These are phyloP conservation scores for Epichloe amarillans DNA, from an alignment of 2,329 filamentous ascomycete species.

Conservation along the genomic window DNA sequence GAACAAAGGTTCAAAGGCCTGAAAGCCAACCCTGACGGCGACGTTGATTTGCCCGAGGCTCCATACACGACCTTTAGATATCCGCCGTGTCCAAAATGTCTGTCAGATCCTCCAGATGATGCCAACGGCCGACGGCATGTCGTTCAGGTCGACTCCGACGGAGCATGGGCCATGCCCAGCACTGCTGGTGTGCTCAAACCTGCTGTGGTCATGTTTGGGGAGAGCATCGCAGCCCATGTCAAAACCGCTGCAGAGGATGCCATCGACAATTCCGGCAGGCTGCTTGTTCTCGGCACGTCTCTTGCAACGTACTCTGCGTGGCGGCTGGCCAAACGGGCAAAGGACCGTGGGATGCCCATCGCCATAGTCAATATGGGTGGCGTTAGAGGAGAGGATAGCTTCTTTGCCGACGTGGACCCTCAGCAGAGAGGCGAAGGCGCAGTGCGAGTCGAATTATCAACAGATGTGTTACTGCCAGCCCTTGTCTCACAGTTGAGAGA, in stretches of 20 bases:
- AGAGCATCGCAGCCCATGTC: conserved; percentile 58
- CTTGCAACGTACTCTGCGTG: conserved; percentile 93
- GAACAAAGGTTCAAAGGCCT: conserved; percentile 56
- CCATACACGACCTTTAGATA: conserved; percentile 86
- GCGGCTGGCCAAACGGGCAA: conserved; percentile 72
- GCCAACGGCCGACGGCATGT: conserved; percentile 39
- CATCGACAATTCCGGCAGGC: conserved; percentile 59
- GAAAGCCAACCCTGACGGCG: conserved; percentile 83
- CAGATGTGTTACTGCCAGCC: conserved; percentile 42
- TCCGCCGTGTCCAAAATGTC: conserved; percentile 73
- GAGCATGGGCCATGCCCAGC: conserved; percentile 56
- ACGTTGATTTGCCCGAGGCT: conserved; percentile 78
- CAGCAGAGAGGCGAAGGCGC: conserved; percentile 36
- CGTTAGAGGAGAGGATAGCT: conserved; percentile 62
- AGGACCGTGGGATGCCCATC: conserved; percentile 71
- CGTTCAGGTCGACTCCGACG: conserved; percentile 64
- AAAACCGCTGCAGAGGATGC: conserved; percentile 68
- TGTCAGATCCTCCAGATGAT: conserved; percentile 45
- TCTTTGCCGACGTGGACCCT: conserved; percentile 46
- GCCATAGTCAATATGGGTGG: conserved; percentile 82
- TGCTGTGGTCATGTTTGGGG: conserved; percentile 95
- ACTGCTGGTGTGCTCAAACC: conserved; percentile 79
- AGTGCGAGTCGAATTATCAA: conserved; percentile 44
- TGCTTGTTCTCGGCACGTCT: conserved; percentile 78
- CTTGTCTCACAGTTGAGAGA: conserved; percentile 38